These are phyloP conservation scores for Goffeauzyma gilvescens DNA, from an alignment of 768 basidiomycete genomes.

Conservation along the genomic window DNA sequence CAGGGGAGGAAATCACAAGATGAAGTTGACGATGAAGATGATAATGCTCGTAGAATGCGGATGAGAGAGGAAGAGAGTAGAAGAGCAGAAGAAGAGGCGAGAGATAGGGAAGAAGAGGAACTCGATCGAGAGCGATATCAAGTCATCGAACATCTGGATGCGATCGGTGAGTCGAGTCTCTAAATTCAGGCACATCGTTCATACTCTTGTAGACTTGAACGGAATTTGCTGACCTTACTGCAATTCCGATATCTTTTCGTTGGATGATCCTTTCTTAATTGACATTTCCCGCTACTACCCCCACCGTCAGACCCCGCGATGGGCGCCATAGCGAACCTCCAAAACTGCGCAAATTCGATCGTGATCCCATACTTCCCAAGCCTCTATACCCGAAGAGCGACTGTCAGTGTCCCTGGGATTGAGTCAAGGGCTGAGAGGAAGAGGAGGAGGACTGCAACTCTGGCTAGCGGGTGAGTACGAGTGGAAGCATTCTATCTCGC, in stretches of 20 bases:
- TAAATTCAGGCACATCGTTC: too few relatives aligned
- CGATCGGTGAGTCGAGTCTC: slow-evolving; percentile 44
- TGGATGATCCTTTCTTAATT: too few relatives aligned
- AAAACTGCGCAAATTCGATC: slow-evolving; percentile 63
- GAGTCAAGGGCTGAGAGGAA: slow-evolving; percentile 12
- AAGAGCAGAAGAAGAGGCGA: neutral
- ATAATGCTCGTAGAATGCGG: too few relatives aligned
- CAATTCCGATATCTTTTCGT: neutral
- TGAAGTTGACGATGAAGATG: slow-evolving; percentile 2
- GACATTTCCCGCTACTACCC: neutral
- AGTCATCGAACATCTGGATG: slow-evolving; percentile 65
- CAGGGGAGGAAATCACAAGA: slow-evolving; percentile 1
- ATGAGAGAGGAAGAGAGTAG: neutral
- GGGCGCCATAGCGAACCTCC: slow-evolving; percentile 44
- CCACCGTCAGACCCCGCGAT: slow-evolving; percentile 46
- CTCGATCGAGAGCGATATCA: slow-evolving; percentile 56
- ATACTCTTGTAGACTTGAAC: too few relatives aligned
- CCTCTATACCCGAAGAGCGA: slow-evolving; percentile 52
- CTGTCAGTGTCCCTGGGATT: slow-evolving; percentile 39
- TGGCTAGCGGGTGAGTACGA: slow-evolving; percentile 5
- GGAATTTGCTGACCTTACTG: neutral
- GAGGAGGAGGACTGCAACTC: slow-evolving; percentile 5
- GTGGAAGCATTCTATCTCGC: slow-evolving; percentile 12
- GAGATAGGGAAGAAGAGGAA: slow-evolving; percentile 15
- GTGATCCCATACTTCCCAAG: slow-evolving; percentile 48